A percentile compares a stretch with the other conserved stretches of the same genome.
phyloP scores from a whole-genome alignment of 228 moss, liverwort and hornwort genomes.

The Sphagnum magellanicum region DNA sequence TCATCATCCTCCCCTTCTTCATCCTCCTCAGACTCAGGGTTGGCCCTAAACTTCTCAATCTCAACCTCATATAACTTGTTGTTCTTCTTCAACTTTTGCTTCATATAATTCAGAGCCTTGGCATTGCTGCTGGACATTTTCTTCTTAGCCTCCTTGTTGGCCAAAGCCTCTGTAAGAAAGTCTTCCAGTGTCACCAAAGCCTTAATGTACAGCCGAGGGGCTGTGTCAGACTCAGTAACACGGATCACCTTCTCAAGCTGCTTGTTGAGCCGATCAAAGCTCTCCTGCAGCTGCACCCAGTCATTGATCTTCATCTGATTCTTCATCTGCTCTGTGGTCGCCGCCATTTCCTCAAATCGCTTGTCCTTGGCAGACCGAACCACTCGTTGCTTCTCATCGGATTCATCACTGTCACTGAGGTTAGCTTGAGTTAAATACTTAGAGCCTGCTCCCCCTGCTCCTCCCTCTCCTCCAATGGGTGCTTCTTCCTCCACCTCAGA shows the following conservation, averaged over 20 bases:
- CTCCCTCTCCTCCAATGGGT: constrained; percentile 20
- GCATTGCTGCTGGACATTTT: constrained; percentile 96
- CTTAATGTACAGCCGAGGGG: constrained; percentile 84
- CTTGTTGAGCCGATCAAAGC: constrained; percentile 93
- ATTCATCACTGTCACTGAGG: constrained; percentile 68
- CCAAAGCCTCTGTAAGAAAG: constrained; percentile 58
- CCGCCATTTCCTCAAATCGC: constrained; percentile 79
- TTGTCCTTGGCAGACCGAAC: constrained; percentile 97
- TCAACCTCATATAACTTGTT: constrained; percentile 79
- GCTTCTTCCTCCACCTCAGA: constrained; percentile 48
- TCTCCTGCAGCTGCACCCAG: constrained; percentile 94
- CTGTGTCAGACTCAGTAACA: constrained; percentile 64
- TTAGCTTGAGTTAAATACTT: constrained; percentile 19
- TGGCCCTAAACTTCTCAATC: constrained; percentile 80
- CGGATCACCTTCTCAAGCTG: constrained; percentile 96
- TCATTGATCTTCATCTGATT: constrained; percentile 92
- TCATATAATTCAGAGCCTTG: constrained; percentile 93
- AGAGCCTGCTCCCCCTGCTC: constrained; percentile 18
- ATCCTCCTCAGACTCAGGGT: constrained; percentile 69
- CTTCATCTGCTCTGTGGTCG: constrained; percentile 89
- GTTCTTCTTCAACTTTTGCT: constrained; percentile 95
- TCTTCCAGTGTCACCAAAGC: constrained; percentile 90
- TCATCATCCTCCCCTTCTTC: constrained; percentile 41
- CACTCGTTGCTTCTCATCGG: constrained; percentile 73
- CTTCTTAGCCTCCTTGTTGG: constrained; percentile 97